Percentiles rank a stretch among this genome's conserved stretches.
Conservation (phyloP, 768 basidiomycete species). For the Psilocybe cyanescens region DNA sequence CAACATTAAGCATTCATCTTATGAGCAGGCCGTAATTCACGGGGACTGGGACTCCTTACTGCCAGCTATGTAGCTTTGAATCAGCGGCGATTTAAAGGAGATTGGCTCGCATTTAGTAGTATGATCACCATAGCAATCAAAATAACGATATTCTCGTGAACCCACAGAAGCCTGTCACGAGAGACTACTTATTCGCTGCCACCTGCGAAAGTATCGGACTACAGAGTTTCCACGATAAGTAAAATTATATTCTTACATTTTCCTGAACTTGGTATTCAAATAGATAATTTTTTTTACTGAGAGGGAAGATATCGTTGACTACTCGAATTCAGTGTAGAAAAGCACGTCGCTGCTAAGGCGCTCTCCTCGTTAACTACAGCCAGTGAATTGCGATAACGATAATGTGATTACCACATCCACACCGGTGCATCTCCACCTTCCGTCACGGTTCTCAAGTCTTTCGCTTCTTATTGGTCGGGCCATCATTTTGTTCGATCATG, state of each 20-base stretch:
- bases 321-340: too few species aligned
- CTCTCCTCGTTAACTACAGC: too few species aligned
- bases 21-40: too few species aligned
- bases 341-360: too few species aligned
- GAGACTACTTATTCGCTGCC: too few species aligned
- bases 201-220: background rate
- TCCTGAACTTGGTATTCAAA: too few species aligned
- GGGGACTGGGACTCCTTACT: background rate
- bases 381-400: background rate
- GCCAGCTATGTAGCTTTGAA: background rate
- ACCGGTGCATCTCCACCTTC: background rate
- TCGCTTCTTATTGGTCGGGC: conserved; percentile 1
- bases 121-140: too few species aligned
- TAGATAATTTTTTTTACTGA: too few species aligned
- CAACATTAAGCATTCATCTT: too few species aligned
- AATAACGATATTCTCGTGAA: background rate
- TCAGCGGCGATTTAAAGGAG: background rate
- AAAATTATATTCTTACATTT: too few species aligned
- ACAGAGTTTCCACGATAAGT: background rate
- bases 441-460: background rate
- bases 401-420: background rate
- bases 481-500: background rate
- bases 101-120: background rate
- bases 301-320: too few species aligned
- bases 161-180: background rate